phyloP scores from a whole-genome alignment of 768 basidiomycete species.

The Leccinum boreale region DNA sequence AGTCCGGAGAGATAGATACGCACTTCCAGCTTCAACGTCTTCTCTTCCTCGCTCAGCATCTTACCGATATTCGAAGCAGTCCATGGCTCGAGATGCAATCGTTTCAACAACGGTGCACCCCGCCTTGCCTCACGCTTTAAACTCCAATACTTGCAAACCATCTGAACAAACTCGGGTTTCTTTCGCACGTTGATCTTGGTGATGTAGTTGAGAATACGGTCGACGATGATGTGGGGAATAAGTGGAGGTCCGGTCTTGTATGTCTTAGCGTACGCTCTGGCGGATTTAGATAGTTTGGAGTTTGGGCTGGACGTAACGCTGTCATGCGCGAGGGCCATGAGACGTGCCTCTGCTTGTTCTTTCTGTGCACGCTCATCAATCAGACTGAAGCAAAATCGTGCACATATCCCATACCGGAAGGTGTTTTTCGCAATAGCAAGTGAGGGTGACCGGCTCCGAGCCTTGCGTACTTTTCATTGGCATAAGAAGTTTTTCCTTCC shows the following conservation, averaged over 20 bases:
- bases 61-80: conserved; percentile 69
- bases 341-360: conserved; percentile 65
- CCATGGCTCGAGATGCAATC: conserved; percentile 97
- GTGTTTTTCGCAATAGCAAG: conserved; percentile 88
- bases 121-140: conserved; percentile 90
- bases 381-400: background rate
- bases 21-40: conserved; percentile 77
- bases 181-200: conserved; percentile 66
- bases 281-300: conserved; percentile 63
- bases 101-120: conserved; percentile 90
- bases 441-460: conserved; percentile 66
- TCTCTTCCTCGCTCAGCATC: conserved; percentile 78
- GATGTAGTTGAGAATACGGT: conserved; percentile 74
- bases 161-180: conserved; percentile 70
- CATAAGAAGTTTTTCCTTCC: conserved; percentile 78
- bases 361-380: conserved; percentile 37
- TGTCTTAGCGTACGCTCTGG: conserved; percentile 87
- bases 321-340: conserved; percentile 48
- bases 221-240: conserved; percentile 82
- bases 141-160: conserved; percentile 94
- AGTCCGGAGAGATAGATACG: conserved; percentile 18
- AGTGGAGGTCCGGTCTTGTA: conserved; percentile 93
- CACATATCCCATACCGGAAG: conserved; percentile 60
- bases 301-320: conserved; percentile 40
- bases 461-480: conserved; percentile 85